Base-by-base conservation (phyloP, 768 basidiomycete species). In the Phylloporus arenicola region DNA sequence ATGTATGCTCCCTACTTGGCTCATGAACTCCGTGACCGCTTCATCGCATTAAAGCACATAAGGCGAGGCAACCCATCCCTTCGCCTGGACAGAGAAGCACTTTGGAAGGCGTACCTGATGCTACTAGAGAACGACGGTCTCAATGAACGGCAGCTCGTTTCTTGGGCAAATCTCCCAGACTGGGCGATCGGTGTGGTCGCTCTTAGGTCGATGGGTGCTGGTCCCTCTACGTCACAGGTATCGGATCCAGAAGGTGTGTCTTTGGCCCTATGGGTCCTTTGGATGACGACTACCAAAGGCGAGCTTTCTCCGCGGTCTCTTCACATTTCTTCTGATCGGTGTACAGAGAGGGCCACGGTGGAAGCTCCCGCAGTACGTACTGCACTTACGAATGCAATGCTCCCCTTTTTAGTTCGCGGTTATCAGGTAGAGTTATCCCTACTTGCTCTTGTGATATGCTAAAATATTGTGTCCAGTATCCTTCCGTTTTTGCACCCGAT, bases 71-170 rank as follows among this genome's bases (percentile, higher is more conserved):
- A n/a, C 14, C 51, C 48, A 1, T 58, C 53, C 42, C 24, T 43
- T 22, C 48, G 17, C 27, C 41, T 48, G 13, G 64, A 70, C 24
- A 35, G 57, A 25, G 69, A 77, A 44, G 78, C 79, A 55, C 64
- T 82, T 14, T 82, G 81, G 81, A 75, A 70, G 16, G 72, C 68
- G 11, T 80, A 77, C 53, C 49, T 81, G 31, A 79, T 82, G 78
- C 55, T 80, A 41, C 61, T 75, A 20, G 81, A 82, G 61, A 74
- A 76, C 40, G 79, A 78, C 45, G 75, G 74, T 19, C 61, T 63
- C 51, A 80, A 80, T 51, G 65, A 69, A 45, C 54, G 56, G 1
- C 79, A 78, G 38, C 67, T 80, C 17, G 42, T 67, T 19, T 50
- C 59, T 19, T 78, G 75, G 72, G 77, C 77, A 35, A 58, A 57